Conservation (phyloP, 257 asterid genomes). For the Capsicum baccatum region DNA sequence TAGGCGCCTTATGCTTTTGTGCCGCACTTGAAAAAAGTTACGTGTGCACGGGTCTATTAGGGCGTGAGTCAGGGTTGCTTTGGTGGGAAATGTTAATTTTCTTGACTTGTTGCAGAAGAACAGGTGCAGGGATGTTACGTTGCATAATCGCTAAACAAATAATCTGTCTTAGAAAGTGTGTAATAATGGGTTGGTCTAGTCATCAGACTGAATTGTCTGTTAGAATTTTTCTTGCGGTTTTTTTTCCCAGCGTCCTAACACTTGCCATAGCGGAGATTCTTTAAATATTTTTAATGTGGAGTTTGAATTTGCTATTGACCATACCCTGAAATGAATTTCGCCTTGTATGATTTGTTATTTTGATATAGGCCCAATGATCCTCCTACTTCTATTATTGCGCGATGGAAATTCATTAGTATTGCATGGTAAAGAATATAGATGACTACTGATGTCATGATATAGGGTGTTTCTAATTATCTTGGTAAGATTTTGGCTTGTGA, state of each 20-base stretch:
- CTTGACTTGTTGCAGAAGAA: slow-evolving; percentile 14
- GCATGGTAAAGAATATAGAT: slow-evolving; percentile 13
- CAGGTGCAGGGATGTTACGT: slow-evolving; percentile 12
- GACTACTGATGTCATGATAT: background rate
- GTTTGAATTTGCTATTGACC: slow-evolving; percentile 6
- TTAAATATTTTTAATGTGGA: slow-evolving; percentile 9
- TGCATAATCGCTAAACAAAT: slow-evolving; percentile 1
- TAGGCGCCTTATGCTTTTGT: slow-evolving; percentile 12
- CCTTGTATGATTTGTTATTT: background rate
- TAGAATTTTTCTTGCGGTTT: background rate
- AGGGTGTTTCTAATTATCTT: background rate
- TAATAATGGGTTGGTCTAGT: background rate
- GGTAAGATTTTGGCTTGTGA: background rate
- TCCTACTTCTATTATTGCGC: background rate
- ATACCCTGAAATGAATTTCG: slow-evolving; percentile 6
- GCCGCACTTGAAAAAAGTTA: background rate
- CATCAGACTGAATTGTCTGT: background rate
- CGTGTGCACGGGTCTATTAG: background rate
- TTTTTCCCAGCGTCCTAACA: background rate
- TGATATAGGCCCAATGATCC: slow-evolving; percentile 8
- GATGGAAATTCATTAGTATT: slow-evolving; percentile 12
- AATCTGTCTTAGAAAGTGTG: background rate
- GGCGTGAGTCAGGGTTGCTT: background rate
- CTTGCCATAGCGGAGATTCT: background rate
- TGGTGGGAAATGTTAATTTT: background rate